phyloP scores from a whole-genome alignment of 1,284 basidiomycete genomes.

The Limonomyces culmigenus region DNA sequence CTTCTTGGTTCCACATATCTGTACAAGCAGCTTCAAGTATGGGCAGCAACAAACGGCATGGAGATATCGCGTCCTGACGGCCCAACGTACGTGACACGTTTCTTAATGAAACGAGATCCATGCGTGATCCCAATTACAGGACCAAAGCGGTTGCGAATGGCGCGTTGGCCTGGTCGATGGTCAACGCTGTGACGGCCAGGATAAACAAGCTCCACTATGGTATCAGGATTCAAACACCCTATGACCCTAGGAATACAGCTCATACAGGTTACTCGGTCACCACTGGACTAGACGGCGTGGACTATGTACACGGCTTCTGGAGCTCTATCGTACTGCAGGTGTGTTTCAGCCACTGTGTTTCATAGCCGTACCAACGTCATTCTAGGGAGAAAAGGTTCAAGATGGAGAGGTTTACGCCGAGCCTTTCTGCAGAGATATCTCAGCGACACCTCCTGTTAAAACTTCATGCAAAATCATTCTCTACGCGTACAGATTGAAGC shows the following conservation, averaged over 20 bases:
- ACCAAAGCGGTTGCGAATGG: slow-evolving; percentile 6
- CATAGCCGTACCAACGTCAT: neutral
- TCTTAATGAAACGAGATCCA: neutral
- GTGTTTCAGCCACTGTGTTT: neutral
- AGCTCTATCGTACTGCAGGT: slow-evolving; percentile 4
- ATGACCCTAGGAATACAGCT: too few relatives aligned
- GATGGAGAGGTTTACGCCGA: slow-evolving; percentile 3
- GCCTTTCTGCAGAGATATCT: too few relatives aligned
- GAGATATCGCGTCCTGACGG: slow-evolving; percentile 5
- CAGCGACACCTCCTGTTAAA: too few relatives aligned
- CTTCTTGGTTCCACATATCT: slow-evolving; percentile 5
- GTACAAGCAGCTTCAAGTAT: slow-evolving; percentile 2
- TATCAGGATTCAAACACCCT: neutral
- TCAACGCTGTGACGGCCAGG: slow-evolving; percentile 2
- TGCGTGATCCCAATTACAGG: slow-evolving; percentile 1
- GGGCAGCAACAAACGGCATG: slow-evolving; percentile 3
- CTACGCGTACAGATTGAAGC: too few relatives aligned
- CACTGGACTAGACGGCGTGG: neutral
- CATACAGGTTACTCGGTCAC: neutral
- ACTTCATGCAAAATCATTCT: too few relatives aligned
- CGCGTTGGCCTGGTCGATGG: slow-evolving; percentile 5
- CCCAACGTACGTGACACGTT: slow-evolving; percentile 1
- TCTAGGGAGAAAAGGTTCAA: neutral
- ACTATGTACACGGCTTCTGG: slow-evolving; percentile 3
- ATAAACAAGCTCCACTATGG: slow-evolving; percentile 4